Evolutionary conservation across 1,139 yeast genomes (phyloP).

Genomic region (Hemisphaericaspora subhashii): DNA sequence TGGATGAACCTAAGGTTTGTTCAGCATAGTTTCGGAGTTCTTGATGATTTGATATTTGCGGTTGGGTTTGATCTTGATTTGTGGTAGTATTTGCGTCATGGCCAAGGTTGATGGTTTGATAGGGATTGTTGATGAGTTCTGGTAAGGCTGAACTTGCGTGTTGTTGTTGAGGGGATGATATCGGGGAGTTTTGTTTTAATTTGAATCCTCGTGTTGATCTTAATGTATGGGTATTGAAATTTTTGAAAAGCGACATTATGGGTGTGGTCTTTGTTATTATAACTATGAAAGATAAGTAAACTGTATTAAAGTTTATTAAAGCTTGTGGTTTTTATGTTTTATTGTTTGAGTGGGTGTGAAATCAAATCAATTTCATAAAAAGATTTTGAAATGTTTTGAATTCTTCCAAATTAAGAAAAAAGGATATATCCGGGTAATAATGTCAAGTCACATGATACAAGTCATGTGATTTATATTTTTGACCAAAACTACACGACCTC

Average conservation of each 20-base stretch:
- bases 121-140: constrained; percentile 22
- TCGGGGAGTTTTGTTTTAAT: constrained; percentile 42
- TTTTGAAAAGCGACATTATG: constrained; percentile 54
- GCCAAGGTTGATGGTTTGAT: constrained; percentile 26
- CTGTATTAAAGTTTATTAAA: no score
- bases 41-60: constrained; percentile 58
- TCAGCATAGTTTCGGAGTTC: constrained; percentile 86
- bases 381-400: neutral
- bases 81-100: constrained; percentile 4
- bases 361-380: no score
- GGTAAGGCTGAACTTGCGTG: constrained; percentile 38
- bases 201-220: constrained; percentile 57
- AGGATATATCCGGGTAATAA: neutral
- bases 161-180: constrained; percentile 42
- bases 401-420: neutral
- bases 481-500: neutral
- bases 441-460: neutral
- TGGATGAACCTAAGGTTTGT: constrained; percentile 91
- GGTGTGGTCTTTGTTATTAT: neutral
- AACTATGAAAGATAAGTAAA: neutral
- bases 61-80: constrained; percentile 13
- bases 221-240: constrained; percentile 56
- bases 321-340: no score
- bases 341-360: no score
- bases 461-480: neutral